Conservation (phyloP, 2,329 filamentous ascomycete species). For the Aspergillus brasiliensis region DNA sequence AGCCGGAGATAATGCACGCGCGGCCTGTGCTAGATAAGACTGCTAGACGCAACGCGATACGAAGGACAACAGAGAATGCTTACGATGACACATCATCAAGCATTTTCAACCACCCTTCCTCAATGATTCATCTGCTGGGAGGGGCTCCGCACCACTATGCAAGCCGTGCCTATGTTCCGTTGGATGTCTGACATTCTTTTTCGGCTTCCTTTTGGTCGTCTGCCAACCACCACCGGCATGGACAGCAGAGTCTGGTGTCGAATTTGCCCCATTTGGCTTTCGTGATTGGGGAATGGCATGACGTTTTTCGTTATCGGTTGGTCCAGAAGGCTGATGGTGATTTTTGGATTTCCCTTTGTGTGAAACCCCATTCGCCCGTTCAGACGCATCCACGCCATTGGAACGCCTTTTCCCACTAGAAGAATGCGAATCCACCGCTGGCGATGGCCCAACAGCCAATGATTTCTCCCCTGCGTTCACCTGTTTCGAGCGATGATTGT, state of each 20-base stretch:
- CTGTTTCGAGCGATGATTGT: constrained; percentile 31
- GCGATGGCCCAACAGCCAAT: constrained; percentile 23
- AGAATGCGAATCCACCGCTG: constrained; percentile 34
- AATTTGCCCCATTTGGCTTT: constrained; percentile 35
- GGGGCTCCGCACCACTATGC: constrained; percentile 37
- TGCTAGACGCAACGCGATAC: not conserved
- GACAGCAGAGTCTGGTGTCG: constrained; percentile 28
- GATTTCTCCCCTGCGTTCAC: constrained; percentile 28
- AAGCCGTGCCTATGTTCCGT: constrained; percentile 34
- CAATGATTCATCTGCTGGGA: constrained; percentile 47
- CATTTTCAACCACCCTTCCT: constrained; percentile 48
- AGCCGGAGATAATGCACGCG: not conserved
- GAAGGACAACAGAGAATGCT: not conserved
- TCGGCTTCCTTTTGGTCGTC: constrained; percentile 48
- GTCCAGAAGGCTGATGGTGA: constrained; percentile 22
- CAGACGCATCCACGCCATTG: constrained; percentile 34
- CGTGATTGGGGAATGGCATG: constrained; percentile 29
- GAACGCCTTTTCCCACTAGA: constrained; percentile 35
- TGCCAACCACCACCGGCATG: constrained; percentile 43
- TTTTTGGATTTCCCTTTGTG: constrained; percentile 40
- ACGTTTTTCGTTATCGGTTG: constrained; percentile 34
- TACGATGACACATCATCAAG: not conserved
- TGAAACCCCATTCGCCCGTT: constrained; percentile 37
- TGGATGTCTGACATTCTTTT: constrained; percentile 38
- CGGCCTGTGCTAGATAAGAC: not conserved